Evolutionary conservation across 345 rosid genomes (phyloP).

Genomic region (Eucalyptus curtisii): DNA sequence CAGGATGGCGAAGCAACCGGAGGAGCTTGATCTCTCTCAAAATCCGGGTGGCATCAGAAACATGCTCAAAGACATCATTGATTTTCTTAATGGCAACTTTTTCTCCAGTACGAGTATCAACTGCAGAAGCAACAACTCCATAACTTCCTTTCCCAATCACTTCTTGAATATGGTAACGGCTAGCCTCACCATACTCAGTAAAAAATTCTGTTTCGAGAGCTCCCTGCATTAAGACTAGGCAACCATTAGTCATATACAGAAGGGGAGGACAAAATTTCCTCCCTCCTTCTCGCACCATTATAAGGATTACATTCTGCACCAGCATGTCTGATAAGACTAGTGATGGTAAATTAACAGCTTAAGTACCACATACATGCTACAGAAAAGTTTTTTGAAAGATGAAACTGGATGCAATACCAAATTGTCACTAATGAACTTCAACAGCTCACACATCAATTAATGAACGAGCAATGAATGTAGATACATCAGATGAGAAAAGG

Average conservation of each 20-base stretch:
- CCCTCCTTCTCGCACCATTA: neutral
- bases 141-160: constrained; percentile 97
- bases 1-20: constrained; percentile 89
- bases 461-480: neutral
- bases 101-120: constrained; percentile 76
- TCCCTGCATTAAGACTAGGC: constrained; percentile 19
- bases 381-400: neutral
- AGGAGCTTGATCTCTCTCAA: constrained; percentile 93
- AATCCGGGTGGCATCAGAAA: constrained; percentile 96
- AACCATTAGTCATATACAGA: neutral
- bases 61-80: constrained; percentile 93
- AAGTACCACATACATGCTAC: neutral
- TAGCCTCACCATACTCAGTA: constrained; percentile 97
- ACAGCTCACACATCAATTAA: neutral
- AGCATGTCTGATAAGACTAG: neutral
- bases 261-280: neutral
- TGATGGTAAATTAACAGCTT: neutral
- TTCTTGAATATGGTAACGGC: constrained; percentile 81
- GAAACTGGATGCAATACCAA: neutral
- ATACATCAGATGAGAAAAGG: neutral
- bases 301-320: neutral
- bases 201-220: constrained; percentile 64
- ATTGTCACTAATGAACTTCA: neutral
- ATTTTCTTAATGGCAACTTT: constrained; percentile 94
- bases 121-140: constrained; percentile 92